Conservation (phyloP, 2,329 filamentous ascomycete species). For the Fulvia fulva region DNA sequence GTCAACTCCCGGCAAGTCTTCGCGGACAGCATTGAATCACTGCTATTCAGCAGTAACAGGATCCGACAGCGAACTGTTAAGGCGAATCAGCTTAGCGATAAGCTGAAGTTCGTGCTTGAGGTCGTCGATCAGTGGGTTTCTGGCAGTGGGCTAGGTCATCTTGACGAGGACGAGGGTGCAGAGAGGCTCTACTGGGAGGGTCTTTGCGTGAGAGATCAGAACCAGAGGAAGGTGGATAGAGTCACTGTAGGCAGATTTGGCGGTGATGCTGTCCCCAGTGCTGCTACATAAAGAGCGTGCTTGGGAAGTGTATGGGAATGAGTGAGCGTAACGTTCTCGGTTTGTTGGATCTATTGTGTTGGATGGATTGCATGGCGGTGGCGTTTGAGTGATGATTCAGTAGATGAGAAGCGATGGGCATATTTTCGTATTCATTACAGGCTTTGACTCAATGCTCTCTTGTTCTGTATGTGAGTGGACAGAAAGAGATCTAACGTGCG, state of each 20-base stretch:
- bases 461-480: too few species aligned
- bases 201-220: conserved; percentile 39
- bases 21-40: conserved; percentile 67
- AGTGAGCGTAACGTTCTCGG: background rate
- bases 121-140: conserved; percentile 68
- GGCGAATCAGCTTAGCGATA: conserved; percentile 68
- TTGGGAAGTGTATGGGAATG: background rate
- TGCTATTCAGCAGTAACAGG: conserved; percentile 58
- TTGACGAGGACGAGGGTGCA: conserved; percentile 30
- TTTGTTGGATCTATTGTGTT: background rate
- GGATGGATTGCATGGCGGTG: background rate
- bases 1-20: conserved; percentile 67
- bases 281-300: background rate
- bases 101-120: conserved; percentile 67
- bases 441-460: background rate
- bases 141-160: conserved; percentile 63
- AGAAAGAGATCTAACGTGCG: too few species aligned
- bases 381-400: background rate
- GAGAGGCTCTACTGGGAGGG: conserved; percentile 42
- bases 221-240: conserved; percentile 43
- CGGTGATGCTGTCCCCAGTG: conserved; percentile 34
- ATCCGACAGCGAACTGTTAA: conserved; percentile 53
- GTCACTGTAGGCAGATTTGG: conserved; percentile 48
- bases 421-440: background rate
- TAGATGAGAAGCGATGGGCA: background rate